Evolutionary conservation across 352 stramenopile species (phyloP), one percentile per base, ranked within the genome.

Genomic region (Pythium plurisporium): DNA sequence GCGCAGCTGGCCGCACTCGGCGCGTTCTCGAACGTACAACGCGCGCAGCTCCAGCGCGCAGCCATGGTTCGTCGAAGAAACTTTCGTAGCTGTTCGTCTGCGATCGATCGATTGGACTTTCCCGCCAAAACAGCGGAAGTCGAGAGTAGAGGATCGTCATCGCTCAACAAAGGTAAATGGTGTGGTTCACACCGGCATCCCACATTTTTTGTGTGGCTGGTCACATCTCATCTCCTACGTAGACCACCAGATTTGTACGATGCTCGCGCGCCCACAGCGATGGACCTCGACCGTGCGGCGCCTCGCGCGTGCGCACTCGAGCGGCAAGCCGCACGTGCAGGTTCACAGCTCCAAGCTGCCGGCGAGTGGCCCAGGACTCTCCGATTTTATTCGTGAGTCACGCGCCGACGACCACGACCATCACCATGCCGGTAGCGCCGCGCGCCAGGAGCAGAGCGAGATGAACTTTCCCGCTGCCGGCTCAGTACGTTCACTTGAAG

Each of bases 21-120:
- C 7, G 62, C 69, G 49, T 94, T 94, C 69, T 88, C 72, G 62
- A 82, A 91, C 46, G 84, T 92, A 62, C 84, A 94, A 40, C 69
- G 72, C 38, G 65, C 54, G 60, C 84, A 94, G 62, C 59, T 80
- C 84, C 84, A 94, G 30, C 6, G 48, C 23, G 36, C 36, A 23
- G 59, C 30, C 50, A 55, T 52, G 30, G 49, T 14, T 7, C 5
- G 27, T n/a, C 10, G 9, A 10, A 33, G 2, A 5, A 14, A 26
- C 30, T 7, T 55, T 56, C 17, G 46, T n/a, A 48, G 25, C 29
- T 41, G 43, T 53, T 60, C 53, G 27, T 25, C 20, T 9, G 29
- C 25, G n/a, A 15, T 30, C 23, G n/a, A 38, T 22, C 9, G 12
- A 17, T 14, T 17, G 36, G 23, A 1, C 54, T 65, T 65, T 65